These are phyloP conservation scores for Tuber melanosporum DNA, from an alignment of 495 filamentous ascomycete genomes.

Conservation along the genomic window DNA sequence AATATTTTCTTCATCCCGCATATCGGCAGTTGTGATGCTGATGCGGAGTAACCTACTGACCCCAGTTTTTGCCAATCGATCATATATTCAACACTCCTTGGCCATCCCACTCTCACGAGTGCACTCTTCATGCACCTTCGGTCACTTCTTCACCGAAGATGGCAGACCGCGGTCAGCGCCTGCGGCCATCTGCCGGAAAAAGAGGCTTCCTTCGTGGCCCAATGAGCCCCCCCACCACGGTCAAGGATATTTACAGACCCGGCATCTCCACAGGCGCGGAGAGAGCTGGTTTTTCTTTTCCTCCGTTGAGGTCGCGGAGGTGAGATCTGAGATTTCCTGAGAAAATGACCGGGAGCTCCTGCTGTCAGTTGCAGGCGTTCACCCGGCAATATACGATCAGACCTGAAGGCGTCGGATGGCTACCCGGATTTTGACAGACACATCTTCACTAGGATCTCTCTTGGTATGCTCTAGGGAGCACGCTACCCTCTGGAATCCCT, in stretches of 20 bases:
- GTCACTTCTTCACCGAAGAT: background rate
- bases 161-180: background rate
- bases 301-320: background rate
- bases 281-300: background rate
- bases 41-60: background rate
- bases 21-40: background rate
- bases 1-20: background rate
- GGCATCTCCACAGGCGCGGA: background rate
- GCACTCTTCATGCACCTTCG: background rate
- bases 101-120: background rate
- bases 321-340: background rate
- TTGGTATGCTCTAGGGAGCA: no score
- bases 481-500: background rate
- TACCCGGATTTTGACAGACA: background rate
- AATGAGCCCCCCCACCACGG: background rate
- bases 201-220: background rate
- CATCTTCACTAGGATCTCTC: background rate
- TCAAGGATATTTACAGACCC: background rate
- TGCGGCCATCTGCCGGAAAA: background rate
- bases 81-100: background rate
- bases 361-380: background rate
- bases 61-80: background rate
- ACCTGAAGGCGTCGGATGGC: background rate
- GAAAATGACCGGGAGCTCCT: background rate
- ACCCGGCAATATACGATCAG: background rate